A percentile compares a stretch with the other conserved stretches of the same genome.
phyloP scores from a whole-genome alignment of 2,329 filamentous ascomycete species.

The Ceratocystis papillata region DNA sequence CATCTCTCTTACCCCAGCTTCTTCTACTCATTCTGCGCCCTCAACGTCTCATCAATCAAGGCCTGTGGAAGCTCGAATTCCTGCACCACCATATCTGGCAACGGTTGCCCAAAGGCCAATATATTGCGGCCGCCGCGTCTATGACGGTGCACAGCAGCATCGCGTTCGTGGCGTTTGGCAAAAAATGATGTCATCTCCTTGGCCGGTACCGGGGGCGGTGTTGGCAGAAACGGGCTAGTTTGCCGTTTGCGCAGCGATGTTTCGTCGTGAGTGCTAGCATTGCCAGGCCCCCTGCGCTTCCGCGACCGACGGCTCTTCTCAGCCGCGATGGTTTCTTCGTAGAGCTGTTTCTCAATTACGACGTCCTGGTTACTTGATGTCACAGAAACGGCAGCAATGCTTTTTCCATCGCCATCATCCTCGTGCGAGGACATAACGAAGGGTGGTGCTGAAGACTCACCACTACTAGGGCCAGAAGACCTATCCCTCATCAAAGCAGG shows the following conservation, averaged over 20 bases:
- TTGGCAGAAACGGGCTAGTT: slow-evolving; percentile 26
- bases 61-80: slow-evolving; percentile 69
- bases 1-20: neutral
- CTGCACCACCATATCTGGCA: slow-evolving; percentile 59
- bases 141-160: slow-evolving; percentile 62
- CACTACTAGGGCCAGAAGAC: slow-evolving; percentile 24
- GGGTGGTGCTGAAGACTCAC: slow-evolving; percentile 27
- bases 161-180: slow-evolving; percentile 64
- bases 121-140: slow-evolving; percentile 59
- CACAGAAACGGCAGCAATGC: slow-evolving; percentile 24
- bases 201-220: slow-evolving; percentile 31
- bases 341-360: slow-evolving; percentile 61
- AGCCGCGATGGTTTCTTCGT: slow-evolving; percentile 50
- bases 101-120: slow-evolving; percentile 67
- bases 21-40: slow-evolving; percentile 27
- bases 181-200: slow-evolving; percentile 82
- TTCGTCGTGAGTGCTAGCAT: slow-evolving; percentile 25
- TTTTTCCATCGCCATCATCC: slow-evolving; percentile 27
- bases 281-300: slow-evolving; percentile 25
- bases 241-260: slow-evolving; percentile 26
- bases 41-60: slow-evolving; percentile 42
- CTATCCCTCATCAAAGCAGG: slow-evolving; percentile 26
- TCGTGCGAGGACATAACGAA: neutral
- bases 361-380: slow-evolving; percentile 51
- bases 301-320: slow-evolving; percentile 26